Evolutionary conservation across 2,329 filamentous ascomycete species (phyloP).

Genomic region (Conoideocrella luteorostrata): DNA sequence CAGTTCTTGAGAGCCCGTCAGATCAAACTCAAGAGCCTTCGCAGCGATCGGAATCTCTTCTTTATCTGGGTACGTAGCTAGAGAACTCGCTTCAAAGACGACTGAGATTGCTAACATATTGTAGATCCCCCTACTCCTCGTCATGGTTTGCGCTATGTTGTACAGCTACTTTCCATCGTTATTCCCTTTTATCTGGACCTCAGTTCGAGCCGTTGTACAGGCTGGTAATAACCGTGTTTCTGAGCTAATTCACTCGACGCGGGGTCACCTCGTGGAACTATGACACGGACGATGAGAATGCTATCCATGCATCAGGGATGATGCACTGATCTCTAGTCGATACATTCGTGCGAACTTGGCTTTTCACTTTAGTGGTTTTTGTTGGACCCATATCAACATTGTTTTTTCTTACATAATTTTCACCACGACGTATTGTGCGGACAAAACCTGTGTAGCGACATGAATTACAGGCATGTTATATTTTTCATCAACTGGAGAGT

Average conservation of each 20-base stretch:
- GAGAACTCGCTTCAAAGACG: background rate
- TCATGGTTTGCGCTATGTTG: slow-evolving; percentile 43
- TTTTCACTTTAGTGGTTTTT: no score
- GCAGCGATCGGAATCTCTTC: slow-evolving; percentile 60
- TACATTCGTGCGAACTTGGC: no score
- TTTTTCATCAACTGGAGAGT: no score
- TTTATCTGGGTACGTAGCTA: slow-evolving; percentile 57
- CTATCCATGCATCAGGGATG: background rate
- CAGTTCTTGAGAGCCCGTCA: slow-evolving; percentile 55
- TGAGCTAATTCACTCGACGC: slow-evolving; percentile 19
- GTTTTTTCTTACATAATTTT: no score
- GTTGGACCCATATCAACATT: no score
- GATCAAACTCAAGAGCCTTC: slow-evolving; percentile 55
- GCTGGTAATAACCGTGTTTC: slow-evolving; percentile 17
- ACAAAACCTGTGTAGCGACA: no score
- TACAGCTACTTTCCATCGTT: slow-evolving; percentile 46
- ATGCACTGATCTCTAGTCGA: no score
- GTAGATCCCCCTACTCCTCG: slow-evolving; percentile 43
- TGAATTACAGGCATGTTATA: no score
- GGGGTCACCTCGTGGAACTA: slow-evolving; percentile 20
- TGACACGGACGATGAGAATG: slow-evolving; percentile 16
- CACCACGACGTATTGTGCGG: no score
- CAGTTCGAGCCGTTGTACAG: slow-evolving; percentile 25
- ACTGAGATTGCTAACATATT: background rate
- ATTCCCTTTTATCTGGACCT: slow-evolving; percentile 28